phyloP scores from a whole-genome alignment of 2,329 filamentous ascomycete genomes.

The Fusarium praegraminearum region DNA sequence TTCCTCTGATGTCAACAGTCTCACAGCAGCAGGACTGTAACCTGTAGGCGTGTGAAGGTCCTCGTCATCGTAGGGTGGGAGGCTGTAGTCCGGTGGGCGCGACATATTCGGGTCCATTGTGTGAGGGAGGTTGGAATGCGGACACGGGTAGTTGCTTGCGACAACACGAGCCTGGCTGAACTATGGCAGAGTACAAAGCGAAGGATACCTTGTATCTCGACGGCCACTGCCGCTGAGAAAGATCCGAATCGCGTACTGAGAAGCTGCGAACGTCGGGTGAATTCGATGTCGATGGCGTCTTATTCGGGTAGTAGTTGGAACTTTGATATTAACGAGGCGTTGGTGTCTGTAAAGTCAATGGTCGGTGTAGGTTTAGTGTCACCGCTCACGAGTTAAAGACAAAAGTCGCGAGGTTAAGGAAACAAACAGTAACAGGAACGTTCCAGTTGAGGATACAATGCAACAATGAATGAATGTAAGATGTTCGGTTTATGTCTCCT shows the following conservation, averaged over 20 bases:
- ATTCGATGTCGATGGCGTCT: conserved; percentile 21
- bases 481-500: conserved; percentile 15
- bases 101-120: conserved; percentile 65
- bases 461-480: conserved; percentile 16
- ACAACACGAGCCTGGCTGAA: conserved; percentile 22
- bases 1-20: conserved; percentile 73
- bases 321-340: conserved; percentile 33
- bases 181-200: conserved; percentile 16
- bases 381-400: neutral
- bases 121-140: conserved; percentile 48
- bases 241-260: conserved; percentile 1
- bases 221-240: conserved; percentile 39
- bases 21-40: conserved; percentile 65
- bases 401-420: conserved; percentile 4
- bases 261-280: neutral
- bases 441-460: conserved; percentile 16
- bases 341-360: conserved; percentile 3
- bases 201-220: conserved; percentile 29
- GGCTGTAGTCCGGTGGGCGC: conserved; percentile 68
- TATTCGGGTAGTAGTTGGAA: conserved; percentile 18
- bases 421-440: conserved; percentile 15
- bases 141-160: conserved; percentile 37
- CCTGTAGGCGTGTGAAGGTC: conserved; percentile 58
- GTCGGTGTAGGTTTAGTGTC: conserved; percentile 30
- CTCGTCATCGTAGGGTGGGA: conserved; percentile 69